These are phyloP conservation scores for Myxozyma monticola DNA, from an alignment of 805 yeast species.

Conservation along the genomic window DNA sequence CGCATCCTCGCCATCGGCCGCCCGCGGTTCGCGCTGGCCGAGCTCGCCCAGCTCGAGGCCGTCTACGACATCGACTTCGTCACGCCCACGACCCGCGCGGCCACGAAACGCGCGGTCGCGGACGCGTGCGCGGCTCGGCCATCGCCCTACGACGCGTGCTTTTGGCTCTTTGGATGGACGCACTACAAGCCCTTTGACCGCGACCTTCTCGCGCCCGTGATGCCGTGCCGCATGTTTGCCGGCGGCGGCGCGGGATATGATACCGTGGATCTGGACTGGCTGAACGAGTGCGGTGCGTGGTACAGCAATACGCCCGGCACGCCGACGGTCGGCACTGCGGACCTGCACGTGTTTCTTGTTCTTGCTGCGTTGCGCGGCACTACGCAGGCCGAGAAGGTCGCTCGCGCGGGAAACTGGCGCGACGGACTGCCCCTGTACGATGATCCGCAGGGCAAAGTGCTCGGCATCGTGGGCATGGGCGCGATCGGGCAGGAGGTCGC, in stretches of 20 bases:
- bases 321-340: constrained; percentile 59
- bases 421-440: constrained; percentile 31
- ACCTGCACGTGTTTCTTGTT: constrained; percentile 52
- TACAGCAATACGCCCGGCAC: constrained; percentile 55
- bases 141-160: constrained; percentile 45
- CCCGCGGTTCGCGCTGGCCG: constrained; percentile 40
- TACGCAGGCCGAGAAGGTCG: constrained; percentile 44
- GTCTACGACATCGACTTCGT: constrained; percentile 30
- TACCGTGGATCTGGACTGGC: constrained; percentile 47
- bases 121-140: constrained; percentile 41
- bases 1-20: constrained; percentile 19
- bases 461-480: constrained; percentile 65
- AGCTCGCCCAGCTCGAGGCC: constrained; percentile 48
- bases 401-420: constrained; percentile 51
- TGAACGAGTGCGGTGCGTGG: constrained; percentile 47
- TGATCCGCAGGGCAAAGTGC: constrained; percentile 42
- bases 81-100: constrained; percentile 11
- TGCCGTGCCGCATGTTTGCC: constrained; percentile 49
- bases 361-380: constrained; percentile 55
- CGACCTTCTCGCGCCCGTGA: constrained; percentile 45
- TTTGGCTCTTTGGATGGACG: constrained; percentile 43
- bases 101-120: constrained; percentile 44
- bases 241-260: constrained; percentile 54
- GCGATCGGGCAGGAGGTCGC: constrained; percentile 61
- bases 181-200: constrained; percentile 48